Evolutionary conservation across 768 basidiomycete genomes (phyloP).

Genomic region (Lenzites betulinus): DNA sequence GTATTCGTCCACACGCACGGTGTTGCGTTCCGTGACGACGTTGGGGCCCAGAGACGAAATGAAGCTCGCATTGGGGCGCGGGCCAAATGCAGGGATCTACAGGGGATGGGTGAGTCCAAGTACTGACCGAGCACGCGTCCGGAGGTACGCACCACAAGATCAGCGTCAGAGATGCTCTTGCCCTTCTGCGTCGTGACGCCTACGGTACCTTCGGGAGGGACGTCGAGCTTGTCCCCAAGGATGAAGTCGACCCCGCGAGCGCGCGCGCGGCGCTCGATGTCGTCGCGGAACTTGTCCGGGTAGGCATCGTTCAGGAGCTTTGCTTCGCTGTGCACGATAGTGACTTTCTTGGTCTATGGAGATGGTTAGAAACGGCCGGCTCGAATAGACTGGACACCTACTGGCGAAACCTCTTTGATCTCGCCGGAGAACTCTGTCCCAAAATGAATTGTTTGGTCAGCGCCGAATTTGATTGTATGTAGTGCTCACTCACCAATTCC

Average conservation of each 20-base stretch:
- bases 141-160: slow-evolving; percentile 53
- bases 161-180: slow-evolving; percentile 47
- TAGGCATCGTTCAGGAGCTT: slow-evolving; percentile 61
- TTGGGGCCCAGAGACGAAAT: slow-evolving; percentile 42
- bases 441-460: background rate
- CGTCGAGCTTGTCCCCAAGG: slow-evolving; percentile 54
- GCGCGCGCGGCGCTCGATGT: slow-evolving; percentile 43
- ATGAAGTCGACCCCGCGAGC: slow-evolving; percentile 52
- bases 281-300: slow-evolving; percentile 52
- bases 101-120: background rate
- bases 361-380: background rate
- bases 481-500: slow-evolving; percentile 41
- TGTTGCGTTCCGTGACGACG: slow-evolving; percentile 38
- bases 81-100: slow-evolving; percentile 34
- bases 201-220: slow-evolving; percentile 39
- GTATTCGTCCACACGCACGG: slow-evolving; percentile 56
- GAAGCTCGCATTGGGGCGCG: slow-evolving; percentile 55
- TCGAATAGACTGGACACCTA: slow-evolving; percentile 23
- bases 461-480: background rate
- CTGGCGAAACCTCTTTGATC: slow-evolving; percentile 44
- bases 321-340: slow-evolving; percentile 58
- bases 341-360: slow-evolving; percentile 48
- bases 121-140: background rate
- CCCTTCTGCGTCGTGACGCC: slow-evolving; percentile 54
- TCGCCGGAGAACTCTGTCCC: slow-evolving; percentile 47